Percentiles rank a stretch among this genome's conserved stretches.
Evolutionary conservation across 352 stramenopile genomes (phyloP).

Genomic region (Globisporangium ultimum): DNA sequence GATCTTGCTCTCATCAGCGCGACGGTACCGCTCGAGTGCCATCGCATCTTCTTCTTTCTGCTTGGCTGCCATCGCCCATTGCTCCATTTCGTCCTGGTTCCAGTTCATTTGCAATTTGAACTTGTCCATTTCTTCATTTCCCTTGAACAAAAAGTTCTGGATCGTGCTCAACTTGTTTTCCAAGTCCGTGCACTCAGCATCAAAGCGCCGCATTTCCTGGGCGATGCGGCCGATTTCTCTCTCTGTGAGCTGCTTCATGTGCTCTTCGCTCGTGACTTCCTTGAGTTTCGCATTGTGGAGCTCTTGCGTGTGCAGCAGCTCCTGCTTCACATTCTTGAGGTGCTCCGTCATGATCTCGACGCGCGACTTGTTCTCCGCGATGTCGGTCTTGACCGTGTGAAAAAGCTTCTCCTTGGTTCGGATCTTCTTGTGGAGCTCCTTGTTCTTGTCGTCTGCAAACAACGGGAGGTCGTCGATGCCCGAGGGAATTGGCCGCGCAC

Average conservation of each 20-base stretch:
- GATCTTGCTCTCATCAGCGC: slow-evolving; percentile 93
- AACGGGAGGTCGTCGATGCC: slow-evolving; percentile 87
- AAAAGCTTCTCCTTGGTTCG: slow-evolving; percentile 73
- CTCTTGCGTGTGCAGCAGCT: slow-evolving; percentile 93
- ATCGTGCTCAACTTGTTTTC: slow-evolving; percentile 86
- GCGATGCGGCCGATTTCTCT: slow-evolving; percentile 85
- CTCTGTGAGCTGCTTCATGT: slow-evolving; percentile 89
- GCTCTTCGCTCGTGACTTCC: slow-evolving; percentile 92
- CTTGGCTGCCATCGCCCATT: slow-evolving; percentile 93
- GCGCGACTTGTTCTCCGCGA: slow-evolving; percentile 85
- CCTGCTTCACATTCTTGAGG: slow-evolving; percentile 95
- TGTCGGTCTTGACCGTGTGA: slow-evolving; percentile 56
- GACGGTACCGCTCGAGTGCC: slow-evolving; percentile 91
- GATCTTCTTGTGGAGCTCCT: slow-evolving; percentile 77
- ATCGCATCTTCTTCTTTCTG: slow-evolving; percentile 96
- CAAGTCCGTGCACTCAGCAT: slow-evolving; percentile 70
- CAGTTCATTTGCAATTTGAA: slow-evolving; percentile 98
- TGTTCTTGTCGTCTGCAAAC: slow-evolving; percentile 88
- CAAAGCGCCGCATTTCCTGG: slow-evolving; percentile 70
- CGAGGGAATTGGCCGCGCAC: slow-evolving; percentile 46
- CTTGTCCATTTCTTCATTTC: slow-evolving; percentile 93
- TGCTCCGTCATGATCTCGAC: slow-evolving; percentile 95
- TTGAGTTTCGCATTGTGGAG: slow-evolving; percentile 91
- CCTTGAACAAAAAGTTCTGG: slow-evolving; percentile 91
- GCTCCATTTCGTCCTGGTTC: slow-evolving; percentile 98